These are phyloP conservation scores for Wickerhamiella infanticola DNA, from an alignment of 1,139 yeast species.

Conservation along the genomic window DNA sequence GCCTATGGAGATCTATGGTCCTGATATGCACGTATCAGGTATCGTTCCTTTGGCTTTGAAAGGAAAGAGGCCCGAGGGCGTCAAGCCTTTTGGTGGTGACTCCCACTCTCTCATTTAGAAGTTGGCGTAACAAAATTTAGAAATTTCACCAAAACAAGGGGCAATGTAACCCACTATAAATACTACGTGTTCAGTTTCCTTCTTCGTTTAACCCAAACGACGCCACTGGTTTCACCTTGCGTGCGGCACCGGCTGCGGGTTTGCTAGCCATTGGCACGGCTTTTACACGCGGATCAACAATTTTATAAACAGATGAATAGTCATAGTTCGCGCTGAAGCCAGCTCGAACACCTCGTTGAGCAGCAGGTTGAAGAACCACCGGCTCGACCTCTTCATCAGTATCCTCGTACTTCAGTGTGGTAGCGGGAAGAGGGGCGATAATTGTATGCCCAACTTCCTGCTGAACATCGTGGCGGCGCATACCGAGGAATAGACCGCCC, in stretches of 20 bases:
- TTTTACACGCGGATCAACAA: conserved; percentile 15
- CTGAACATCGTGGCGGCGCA: conserved; percentile 12
- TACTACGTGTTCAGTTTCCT: not conserved
- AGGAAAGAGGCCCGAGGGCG: conserved; percentile 28
- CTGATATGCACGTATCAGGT: conserved; percentile 36
- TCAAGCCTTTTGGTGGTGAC: conserved; percentile 24
- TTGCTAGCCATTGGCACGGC: conserved; percentile 9
- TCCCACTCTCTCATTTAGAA: not conserved
- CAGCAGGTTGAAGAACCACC: conserved; percentile 56
- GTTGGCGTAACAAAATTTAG: not conserved
- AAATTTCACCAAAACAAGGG: not conserved
- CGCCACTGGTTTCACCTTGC: conserved; percentile 2
- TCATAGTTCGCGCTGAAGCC: conserved; percentile 73
- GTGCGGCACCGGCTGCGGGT: not conserved
- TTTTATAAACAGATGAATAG: conserved; percentile 49
- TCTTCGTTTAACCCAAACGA: conserved; percentile 2
- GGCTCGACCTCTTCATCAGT: conserved; percentile 52
- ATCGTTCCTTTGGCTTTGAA: conserved; percentile 30
- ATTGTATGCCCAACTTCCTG: conserved; percentile 22
- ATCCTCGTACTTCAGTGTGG: conserved; percentile 62
- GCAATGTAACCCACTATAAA: not conserved
- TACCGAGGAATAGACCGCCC: conserved; percentile 47
- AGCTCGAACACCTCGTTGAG: conserved; percentile 57
- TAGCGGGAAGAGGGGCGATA: conserved; percentile 66
- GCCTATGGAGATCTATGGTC: conserved; percentile 35